Base-by-base conservation (phyloP, 805 yeast species). In the Saccharomyces paradoxus region DNA sequence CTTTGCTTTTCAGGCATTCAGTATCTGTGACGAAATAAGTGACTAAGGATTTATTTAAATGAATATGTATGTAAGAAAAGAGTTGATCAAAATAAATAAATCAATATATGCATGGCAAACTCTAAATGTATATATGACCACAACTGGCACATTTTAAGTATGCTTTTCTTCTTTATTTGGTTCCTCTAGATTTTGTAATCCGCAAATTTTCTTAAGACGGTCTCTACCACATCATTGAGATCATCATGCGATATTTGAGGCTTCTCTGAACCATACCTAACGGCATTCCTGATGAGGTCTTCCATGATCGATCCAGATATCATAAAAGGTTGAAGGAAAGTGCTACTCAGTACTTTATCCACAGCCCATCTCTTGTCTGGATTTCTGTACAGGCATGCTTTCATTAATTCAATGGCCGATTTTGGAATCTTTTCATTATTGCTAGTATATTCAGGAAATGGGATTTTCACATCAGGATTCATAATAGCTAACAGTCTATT, bases 401-500 rank as follows among this genome's bases (percentile, higher is more conserved):
- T 76, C 72, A 92, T 87, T 31, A 87, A 74, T 50, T 84, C 89
- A 30, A 89, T 77, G 1, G 86, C 83, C 31, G 86, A 80, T 30
- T 72, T 71, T 1, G 96, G 92, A 2, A 89, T 89, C n/a, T 68
- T 66, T 0, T 77, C 78, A 17, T 79, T 82, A 0, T 86, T 87
- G 0, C 82, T 61, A 0, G 89, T 89, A 29, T 70, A 72, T 27
- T 76, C 77, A 1, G 96, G 87, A 66, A 80, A 90, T 37, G 72
- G 71, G 13, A 90, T 83, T 60, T 81, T 81, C 26, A 88, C 81
- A 57, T 85, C 84, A 0, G 96, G 94, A 65, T 89, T 87, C 80
- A 87, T 87, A 41, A 89, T 92, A 1, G 96, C 96, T 66, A 84
- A 74, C 41, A 89, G 75, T 56, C 96, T 74, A 63, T 87, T 88